A percentile compares a stretch with the other conserved stretches of the same genome.
Conservation (phyloP, 2,329 filamentous ascomycete species). For the Gyromitra esculenta region DNA sequence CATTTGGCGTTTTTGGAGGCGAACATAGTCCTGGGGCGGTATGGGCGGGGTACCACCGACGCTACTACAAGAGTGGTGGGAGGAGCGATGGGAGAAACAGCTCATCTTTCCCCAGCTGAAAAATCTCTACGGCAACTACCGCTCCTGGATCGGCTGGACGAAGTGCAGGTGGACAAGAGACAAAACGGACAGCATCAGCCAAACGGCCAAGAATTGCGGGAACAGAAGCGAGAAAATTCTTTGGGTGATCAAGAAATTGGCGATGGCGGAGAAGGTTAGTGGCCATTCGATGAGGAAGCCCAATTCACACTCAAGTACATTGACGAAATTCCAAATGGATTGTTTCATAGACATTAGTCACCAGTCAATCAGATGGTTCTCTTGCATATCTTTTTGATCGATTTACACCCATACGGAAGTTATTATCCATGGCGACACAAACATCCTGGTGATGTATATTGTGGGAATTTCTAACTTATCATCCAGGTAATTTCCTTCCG, state of each 20-base stretch:
- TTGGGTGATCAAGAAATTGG: not conserved
- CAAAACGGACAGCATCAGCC: not conserved
- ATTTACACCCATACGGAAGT: no score
- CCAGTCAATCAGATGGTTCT: no score
- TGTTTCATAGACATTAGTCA: no score
- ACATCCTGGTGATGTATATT: no score
- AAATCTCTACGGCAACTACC: not conserved
- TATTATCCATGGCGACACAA: no score
- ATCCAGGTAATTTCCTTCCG: no score
- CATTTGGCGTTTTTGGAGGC: slow-evolving; percentile 60
- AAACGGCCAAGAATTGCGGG: not conserved
- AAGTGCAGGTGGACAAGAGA: not conserved
- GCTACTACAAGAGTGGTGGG: slow-evolving; percentile 57
- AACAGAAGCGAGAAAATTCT: not conserved
- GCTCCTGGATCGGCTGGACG: not conserved
- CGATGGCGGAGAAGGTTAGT: not conserved
- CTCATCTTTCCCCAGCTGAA: not conserved
- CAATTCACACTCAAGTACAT: not conserved
- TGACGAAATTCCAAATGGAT: no score
- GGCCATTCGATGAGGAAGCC: not conserved
- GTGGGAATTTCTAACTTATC: no score
- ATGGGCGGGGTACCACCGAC: slow-evolving; percentile 56
- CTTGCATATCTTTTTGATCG: no score
- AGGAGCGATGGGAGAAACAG: not conserved
- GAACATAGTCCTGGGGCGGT: slow-evolving; percentile 51